Conservation (phyloP, 768 basidiomycete species). For the Tephrocybe sp. region DNA sequence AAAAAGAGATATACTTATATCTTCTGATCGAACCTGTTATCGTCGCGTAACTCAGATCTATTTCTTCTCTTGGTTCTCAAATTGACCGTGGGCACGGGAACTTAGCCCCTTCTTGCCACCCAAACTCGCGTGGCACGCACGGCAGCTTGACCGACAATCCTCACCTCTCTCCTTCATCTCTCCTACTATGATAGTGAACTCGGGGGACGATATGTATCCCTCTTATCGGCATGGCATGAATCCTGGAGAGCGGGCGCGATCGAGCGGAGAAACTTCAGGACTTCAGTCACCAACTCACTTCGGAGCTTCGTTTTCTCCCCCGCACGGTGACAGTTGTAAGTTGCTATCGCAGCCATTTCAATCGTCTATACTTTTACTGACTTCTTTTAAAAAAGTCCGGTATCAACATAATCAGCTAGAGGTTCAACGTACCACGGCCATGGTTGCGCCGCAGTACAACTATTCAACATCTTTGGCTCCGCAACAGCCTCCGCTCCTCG, state of each 20-base stretch:
- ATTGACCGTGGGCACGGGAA: constrained; percentile 42
- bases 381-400: constrained; percentile 65
- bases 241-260: constrained; percentile 65
- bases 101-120: constrained; percentile 34
- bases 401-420: constrained; percentile 48
- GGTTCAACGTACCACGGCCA: constrained; percentile 45
- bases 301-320: constrained; percentile 42
- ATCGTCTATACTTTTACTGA: constrained; percentile 33
- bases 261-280: constrained; percentile 74
- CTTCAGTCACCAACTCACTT: constrained; percentile 67
- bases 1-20: constrained; percentile 19
- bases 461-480: constrained; percentile 41
- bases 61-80: constrained; percentile 23
- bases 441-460: constrained; percentile 52
- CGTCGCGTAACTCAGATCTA: constrained; percentile 28
- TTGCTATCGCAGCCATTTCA: constrained; percentile 50
- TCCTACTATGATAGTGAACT: constrained; percentile 53
- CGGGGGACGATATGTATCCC: constrained; percentile 53
- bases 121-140: constrained; percentile 44
- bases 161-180: constrained; percentile 27
- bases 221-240: constrained; percentile 51
- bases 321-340: constrained; percentile 53
- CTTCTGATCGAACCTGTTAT: constrained; percentile 35
- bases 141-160: constrained; percentile 10
- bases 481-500: constrained; percentile 50